Conservation (phyloP, 2,329 filamentous ascomycete species). For the Lachnellula cervina region DNA sequence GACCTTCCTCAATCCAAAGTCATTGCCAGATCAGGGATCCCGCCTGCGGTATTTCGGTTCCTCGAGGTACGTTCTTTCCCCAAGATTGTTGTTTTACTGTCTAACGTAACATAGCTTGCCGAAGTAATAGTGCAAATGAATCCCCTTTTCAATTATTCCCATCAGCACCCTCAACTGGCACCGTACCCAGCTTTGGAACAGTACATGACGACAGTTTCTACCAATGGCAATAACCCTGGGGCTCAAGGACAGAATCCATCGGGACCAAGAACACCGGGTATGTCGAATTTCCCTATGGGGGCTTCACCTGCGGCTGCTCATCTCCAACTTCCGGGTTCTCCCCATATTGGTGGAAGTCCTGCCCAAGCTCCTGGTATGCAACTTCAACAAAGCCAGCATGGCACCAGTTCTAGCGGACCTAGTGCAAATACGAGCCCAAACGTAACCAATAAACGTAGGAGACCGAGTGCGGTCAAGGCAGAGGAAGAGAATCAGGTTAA, state of each 20-base stretch:
- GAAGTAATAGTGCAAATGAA: conserved; percentile 65
- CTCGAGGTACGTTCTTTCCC: conserved; percentile 47
- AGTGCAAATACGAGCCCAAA: conserved; percentile 56
- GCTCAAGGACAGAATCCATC: conserved; percentile 19
- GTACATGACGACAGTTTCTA: conserved; percentile 48
- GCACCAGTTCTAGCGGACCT: conserved; percentile 59
- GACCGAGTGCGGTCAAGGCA: conserved; percentile 36
- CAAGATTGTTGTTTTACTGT: background rate
- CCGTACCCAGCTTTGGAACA: conserved; percentile 58
- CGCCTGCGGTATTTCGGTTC: conserved; percentile 57
- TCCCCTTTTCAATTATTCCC: conserved; percentile 55
- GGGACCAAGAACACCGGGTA: conserved; percentile 29
- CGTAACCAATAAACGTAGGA: conserved; percentile 35
- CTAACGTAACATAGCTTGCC: conserved; percentile 46
- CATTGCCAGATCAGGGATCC: conserved; percentile 54
- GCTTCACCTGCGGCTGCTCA: conserved; percentile 57
- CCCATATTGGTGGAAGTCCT: conserved; percentile 53
- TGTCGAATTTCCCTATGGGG: conserved; percentile 47
- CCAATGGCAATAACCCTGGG: conserved; percentile 14
- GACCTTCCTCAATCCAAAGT: conserved; percentile 56
- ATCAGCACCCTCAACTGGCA: conserved; percentile 48
- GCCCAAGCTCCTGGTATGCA: conserved; percentile 61
- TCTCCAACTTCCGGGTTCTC: conserved; percentile 56
- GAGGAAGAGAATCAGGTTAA: conserved; percentile 31
- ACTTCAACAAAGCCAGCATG: conserved; percentile 63